A percentile compares a stretch with the other conserved stretches of the same genome.
Conservation (phyloP, 768 basidiomycete species). For the Calocera cornea region DNA sequence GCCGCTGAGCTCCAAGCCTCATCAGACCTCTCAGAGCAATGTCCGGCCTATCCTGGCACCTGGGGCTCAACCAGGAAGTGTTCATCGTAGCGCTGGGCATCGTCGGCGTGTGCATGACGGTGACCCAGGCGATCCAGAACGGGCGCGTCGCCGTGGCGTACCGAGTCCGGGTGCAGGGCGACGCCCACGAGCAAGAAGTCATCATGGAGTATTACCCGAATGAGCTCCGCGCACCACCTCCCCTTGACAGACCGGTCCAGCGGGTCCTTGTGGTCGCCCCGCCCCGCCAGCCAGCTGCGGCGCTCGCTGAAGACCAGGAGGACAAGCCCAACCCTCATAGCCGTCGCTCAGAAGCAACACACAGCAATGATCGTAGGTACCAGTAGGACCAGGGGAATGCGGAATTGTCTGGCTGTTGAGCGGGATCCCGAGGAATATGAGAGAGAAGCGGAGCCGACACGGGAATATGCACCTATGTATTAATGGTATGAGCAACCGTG, state of each 20-base stretch:
- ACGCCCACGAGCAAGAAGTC: neutral
- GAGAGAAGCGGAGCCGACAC: no score
- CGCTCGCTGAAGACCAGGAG: neutral
- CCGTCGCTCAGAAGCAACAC: no score
- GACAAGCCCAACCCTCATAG: no score
- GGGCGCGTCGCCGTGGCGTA: neutral
- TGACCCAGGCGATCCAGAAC: neutral
- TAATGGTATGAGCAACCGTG: no score
- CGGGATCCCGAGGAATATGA: no score
- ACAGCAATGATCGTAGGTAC: no score
- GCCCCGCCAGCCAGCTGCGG: neutral
- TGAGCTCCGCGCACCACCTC: neutral
- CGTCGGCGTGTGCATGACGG: neutral
- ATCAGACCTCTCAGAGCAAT: no score
- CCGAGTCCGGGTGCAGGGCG: neutral
- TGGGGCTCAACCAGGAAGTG: neutral
- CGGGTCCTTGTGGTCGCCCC: neutral
- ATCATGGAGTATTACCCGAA: neutral
- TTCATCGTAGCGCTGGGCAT: neutral
- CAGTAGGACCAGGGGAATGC: no score
- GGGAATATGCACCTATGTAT: no score
- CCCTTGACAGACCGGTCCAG: neutral
- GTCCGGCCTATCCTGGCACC: neutral
- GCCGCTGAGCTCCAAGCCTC: no score
- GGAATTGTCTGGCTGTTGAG: no score